Base-by-base conservation (phyloP, 148 eudicot genomes). In the Spergularia marina region DNA sequence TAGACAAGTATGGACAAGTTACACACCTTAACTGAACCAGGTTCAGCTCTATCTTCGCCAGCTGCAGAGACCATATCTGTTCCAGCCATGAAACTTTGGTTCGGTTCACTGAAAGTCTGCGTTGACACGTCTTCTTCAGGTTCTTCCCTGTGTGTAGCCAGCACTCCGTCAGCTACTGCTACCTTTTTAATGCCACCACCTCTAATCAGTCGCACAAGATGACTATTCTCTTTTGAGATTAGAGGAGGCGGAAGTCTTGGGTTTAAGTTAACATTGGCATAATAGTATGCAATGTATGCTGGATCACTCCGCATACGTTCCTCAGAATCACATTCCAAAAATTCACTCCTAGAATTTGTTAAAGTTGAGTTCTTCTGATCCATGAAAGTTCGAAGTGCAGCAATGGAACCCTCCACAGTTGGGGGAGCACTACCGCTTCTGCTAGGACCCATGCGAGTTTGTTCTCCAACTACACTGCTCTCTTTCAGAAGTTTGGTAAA, bases 201-300 rank as follows among this genome's bases (percentile, higher is more conserved):
- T 67, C 77, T 74, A 59, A 76, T 76, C 18, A 68, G 61, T 41
- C 65, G 81, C 41, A 84, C 71, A 21, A 83, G 67, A 76, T 81
- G 78, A 79, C 85, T 83, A 65, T 81, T 88, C 83, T 85, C 93
- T 25, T 81, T 81, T 40, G 90, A 84, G 60, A 84, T 70, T 30
- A 87, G 58, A 44, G 93, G 93, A 54, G 90, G 93, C 59, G 93
- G 93, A 56, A 89, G 83, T 86, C 93, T 82, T 16, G 93, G 93
- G 72, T 89, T 89, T 47, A 85, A 63, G 68, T 89, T 87, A 70
- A 84, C 86, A 81, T 89, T 82, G 23, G 89, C 79, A 71, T 87
- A 82, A 73, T 89, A 89, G 71, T 89, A 89, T 44, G 83, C 70
- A 65, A 84, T 72, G 72, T 89, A 87, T 4, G 85, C 74, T 18